Evolutionary conservation across 768 basidiomycete species (phyloP), one percentile per base, ranked within the genome.

Genomic region (Trametes maxima): DNA sequence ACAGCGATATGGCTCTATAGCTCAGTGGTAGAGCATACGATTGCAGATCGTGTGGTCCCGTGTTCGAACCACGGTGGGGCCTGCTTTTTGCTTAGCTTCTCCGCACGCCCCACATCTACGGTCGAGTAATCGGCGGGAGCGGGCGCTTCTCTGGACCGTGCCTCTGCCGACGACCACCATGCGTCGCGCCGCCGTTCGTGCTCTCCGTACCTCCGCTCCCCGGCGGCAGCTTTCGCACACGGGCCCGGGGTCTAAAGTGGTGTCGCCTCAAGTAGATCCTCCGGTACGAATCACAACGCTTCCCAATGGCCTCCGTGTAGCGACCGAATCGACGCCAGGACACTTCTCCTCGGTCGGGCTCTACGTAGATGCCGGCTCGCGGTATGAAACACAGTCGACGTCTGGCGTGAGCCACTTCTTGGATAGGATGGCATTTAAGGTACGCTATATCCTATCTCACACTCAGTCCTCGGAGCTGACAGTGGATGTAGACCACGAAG

Each of bases 391-490:
- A 12, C 75, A 82, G 19, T 74, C 81, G 17, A 89, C 82, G 0
- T 85, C 84, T 8, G 97, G 97, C 0, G 89, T 88, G 6, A 92
- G 91, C 63, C 94, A 98, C 82, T 90, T 98, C 70, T 72, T 98
- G 36, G 95, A 98, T 69, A 82, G 95, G 69, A 87, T 98, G 85
- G 96, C 96, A 1, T 98, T 96, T 82, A 98, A 98, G 85, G 95
- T 95, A 62, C 40, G 74, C 70, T 1, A 43, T 13, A 21, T 11
- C 45, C 35, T 57, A 5, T 49, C 39, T 51, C 7, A 47, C 12
- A 19, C 4, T 50, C 2, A 48, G 51, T 48, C 33, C 24, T n/a
- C 17, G 44, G 12, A 17, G 22, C 43, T 37, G 25, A 44, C 21
- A 53, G 54, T 51, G 52, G 37, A 63, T 58, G 13, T 65, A 98